These are phyloP conservation scores for Aspergillus sp. DNA, from an alignment of 2,329 filamentous ascomycete genomes.

Conservation along the genomic window DNA sequence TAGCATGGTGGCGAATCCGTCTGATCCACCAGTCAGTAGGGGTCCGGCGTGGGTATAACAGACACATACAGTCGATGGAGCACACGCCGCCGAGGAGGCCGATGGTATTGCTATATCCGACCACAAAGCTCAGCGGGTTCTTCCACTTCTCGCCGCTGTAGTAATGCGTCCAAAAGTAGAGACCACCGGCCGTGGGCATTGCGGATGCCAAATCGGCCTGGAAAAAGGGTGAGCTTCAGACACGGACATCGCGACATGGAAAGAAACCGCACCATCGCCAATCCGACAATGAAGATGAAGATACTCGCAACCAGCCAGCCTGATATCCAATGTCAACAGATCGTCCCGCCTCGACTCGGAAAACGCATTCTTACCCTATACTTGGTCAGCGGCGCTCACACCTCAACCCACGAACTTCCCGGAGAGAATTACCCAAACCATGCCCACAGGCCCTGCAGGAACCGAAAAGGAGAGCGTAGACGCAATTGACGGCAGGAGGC, in stretches of 20 bases:
- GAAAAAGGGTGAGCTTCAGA: neutral
- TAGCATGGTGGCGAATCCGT: constrained; percentile 25
- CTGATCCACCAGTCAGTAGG: constrained; percentile 5
- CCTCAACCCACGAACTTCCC: constrained; percentile 46
- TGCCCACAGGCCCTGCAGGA: constrained; percentile 58
- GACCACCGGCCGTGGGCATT: constrained; percentile 59
- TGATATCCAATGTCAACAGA: constrained; percentile 17
- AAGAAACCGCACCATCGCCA: constrained; percentile 51
- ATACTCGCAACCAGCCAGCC: constrained; percentile 58
- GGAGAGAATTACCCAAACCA: constrained; percentile 54
- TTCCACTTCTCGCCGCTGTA: constrained; percentile 54
- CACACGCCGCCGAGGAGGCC: constrained; percentile 61
- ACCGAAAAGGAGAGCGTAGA: constrained; percentile 59
- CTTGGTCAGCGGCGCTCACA: neutral
- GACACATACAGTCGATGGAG: constrained; percentile 53
- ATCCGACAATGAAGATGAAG: constrained; percentile 58
- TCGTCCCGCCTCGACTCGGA: neutral
- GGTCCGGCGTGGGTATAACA: constrained; percentile 2
- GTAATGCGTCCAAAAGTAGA: constrained; percentile 61
- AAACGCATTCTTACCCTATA: neutral
- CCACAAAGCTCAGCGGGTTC: constrained; percentile 59
- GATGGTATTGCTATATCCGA: constrained; percentile 62
- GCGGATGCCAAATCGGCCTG: constrained; percentile 51
- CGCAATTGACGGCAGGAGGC: constrained; percentile 59
- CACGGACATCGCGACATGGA: neutral